phyloP scores from a whole-genome alignment of 345 rosid species.

The Heritiera littoralis region DNA sequence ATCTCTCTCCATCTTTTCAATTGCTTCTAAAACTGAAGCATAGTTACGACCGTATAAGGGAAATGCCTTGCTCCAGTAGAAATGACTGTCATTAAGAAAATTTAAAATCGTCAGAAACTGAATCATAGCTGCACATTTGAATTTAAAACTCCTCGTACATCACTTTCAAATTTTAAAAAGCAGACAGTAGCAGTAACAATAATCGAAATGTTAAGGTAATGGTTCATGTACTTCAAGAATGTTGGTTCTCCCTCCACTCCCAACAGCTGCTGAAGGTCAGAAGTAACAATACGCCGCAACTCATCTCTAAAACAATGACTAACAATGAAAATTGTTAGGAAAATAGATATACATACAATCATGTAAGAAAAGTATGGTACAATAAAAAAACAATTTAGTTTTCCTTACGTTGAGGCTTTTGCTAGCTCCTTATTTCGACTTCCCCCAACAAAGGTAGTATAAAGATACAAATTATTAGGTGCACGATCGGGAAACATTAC shows the following conservation, averaged over 20 bases:
- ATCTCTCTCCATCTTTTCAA: conserved; percentile 72
- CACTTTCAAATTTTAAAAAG: neutral
- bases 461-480: conserved; percentile 63
- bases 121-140: conserved; percentile 1
- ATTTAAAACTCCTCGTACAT: neutral
- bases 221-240: conserved; percentile 63
- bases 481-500: conserved; percentile 97
- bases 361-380: neutral
- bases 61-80: conserved; percentile 86
- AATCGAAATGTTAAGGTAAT: neutral
- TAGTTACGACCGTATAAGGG: conserved; percentile 78
- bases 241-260: conserved; percentile 93
- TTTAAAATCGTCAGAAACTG: conserved; percentile 5
- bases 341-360: neutral
- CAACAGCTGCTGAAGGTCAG: conserved; percentile 75
- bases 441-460: conserved; percentile 95
- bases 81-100: conserved; percentile 59
- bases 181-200: neutral
- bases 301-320: conserved; percentile 52
- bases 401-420: conserved; percentile 68
- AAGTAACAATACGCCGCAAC: conserved; percentile 72
- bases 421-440: conserved; percentile 88
- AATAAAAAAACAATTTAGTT: conserved; percentile 6
- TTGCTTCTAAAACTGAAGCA: conserved; percentile 60
- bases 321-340: conserved; percentile 14